Base-by-base conservation (phyloP, 1,284 basidiomycete genomes). In the Flammula alnicola region DNA sequence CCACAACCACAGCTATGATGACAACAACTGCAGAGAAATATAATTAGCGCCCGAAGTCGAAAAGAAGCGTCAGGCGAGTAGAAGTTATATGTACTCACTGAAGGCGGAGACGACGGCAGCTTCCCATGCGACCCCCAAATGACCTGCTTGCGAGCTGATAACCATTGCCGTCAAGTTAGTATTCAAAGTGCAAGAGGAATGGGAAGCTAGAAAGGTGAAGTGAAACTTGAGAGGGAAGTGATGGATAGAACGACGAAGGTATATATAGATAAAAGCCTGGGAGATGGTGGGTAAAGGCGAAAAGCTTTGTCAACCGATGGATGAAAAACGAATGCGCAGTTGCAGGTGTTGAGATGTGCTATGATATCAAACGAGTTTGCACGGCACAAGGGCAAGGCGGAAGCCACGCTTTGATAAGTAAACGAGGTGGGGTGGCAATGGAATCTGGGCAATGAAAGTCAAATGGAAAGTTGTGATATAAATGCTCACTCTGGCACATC, bases 91-190 rank as follows among this genome's bases (percentile, higher is more conserved):
- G 32, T 39, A 61, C 70, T 49, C 47, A 73, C 73, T 46, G 44
- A 71, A 66, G 2, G 69, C 57, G 10, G 62, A 62, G 20, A 71
- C 56, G 19, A 75, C 59, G 7, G 66, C 71, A 16, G 68, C 64
- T 52, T 74, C 71, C 72, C 72, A 74, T 38, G 65, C 62, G 14
- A 59, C 41, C 5, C 67, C 64, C 19, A 74, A 58, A 54, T 72
- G 71, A 1, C 63, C 63, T 27, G 55, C 51, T 9, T 56, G 49
- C 8, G 66, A 59, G 44, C 70, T 73, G 43, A 42, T 11, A 36
- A 12, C 10, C 43, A 32, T 26, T 10, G 36, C 26, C 14, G 8
- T 25, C 22, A 26, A n/a, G 31, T 36, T 14, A 44, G 43, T 25
- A 26, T 43, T 27, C 23, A 20, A 39, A 39, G 37, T n/a, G 23